These are phyloP conservation scores for Clathrus columnatus DNA, from an alignment of 768 basidiomycete genomes.

Conservation along the genomic window DNA sequence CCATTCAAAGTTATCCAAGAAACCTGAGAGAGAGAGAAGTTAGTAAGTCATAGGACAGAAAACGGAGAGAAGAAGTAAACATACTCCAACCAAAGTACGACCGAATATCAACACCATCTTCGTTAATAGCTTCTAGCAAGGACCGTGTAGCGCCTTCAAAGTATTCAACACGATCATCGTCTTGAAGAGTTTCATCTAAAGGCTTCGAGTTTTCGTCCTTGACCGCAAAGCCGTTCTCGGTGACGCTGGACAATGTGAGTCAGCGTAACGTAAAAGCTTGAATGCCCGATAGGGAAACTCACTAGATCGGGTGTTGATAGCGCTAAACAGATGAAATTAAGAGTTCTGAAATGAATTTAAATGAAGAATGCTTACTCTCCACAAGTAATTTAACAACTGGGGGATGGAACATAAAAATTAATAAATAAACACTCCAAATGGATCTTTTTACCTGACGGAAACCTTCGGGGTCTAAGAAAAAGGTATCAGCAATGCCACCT, in stretches of 20 bases:
- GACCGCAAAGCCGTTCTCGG: slow-evolving; percentile 66
- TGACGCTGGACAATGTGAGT: slow-evolving; percentile 35
- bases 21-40: slow-evolving; percentile 28
- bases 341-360: neutral
- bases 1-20: slow-evolving; percentile 71
- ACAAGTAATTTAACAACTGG: slow-evolving; percentile 59
- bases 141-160: slow-evolving; percentile 50
- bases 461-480: slow-evolving; percentile 45
- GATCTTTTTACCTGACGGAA: slow-evolving; percentile 45
- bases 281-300: neutral
- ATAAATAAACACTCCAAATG: neutral
- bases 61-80: slow-evolving; percentile 16
- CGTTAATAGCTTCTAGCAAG: slow-evolving; percentile 46
- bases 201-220: slow-evolving; percentile 51
- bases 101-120: slow-evolving; percentile 54
- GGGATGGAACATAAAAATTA: neutral
- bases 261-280: neutral
- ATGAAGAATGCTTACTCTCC: slow-evolving; percentile 38
- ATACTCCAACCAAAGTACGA: slow-evolving; percentile 64
- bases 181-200: slow-evolving; percentile 43
- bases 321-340: slow-evolving; percentile 21
- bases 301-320: slow-evolving; percentile 51
- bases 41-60: neutral
- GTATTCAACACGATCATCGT: slow-evolving; percentile 58
- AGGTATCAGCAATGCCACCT: neutral